A percentile compares a stretch with the other conserved stretches of the same genome.
Evolutionary conservation across 768 basidiomycete genomes (phyloP).

Genomic region (Tylopilus sp.): DNA sequence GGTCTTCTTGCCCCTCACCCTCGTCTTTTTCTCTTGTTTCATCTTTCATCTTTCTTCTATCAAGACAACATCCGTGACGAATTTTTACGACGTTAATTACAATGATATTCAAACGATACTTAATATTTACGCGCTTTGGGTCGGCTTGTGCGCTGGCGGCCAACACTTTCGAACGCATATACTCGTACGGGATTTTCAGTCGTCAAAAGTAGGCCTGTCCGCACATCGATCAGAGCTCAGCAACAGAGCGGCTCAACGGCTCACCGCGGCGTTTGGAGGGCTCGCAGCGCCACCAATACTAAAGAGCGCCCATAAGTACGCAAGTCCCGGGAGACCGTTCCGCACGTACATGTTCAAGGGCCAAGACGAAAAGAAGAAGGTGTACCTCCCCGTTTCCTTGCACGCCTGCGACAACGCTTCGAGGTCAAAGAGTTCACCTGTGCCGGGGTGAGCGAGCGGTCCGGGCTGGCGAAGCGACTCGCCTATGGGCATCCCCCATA

Average conservation of each 20-base stretch:
- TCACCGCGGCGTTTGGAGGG: conserved; percentile 68
- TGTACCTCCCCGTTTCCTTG: conserved; percentile 56
- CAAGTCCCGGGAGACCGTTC: neutral
- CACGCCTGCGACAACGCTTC: conserved; percentile 58
- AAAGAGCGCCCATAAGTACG: neutral
- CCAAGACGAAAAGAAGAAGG: conserved; percentile 77
- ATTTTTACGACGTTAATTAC: conserved; percentile 29
- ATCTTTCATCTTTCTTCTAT: neutral
- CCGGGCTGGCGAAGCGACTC: conserved; percentile 1
- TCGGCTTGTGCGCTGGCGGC: neutral
- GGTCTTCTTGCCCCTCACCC: neutral
- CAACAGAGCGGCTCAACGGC: too few relatives aligned
- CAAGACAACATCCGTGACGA: conserved; percentile 15
- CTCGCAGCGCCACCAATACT: conserved; percentile 66
- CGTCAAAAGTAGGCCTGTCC: conserved; percentile 29
- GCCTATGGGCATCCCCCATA: conserved; percentile 78
- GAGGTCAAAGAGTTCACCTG: conserved; percentile 71
- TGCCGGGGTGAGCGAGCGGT: neutral
- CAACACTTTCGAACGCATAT: neutral
- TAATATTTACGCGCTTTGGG: conserved; percentile 12
- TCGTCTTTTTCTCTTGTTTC: neutral
- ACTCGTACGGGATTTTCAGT: neutral
- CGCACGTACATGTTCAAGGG: conserved; percentile 62
- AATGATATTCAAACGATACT: conserved; percentile 15
- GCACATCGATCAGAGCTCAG: neutral